Evolutionary conservation across 352 stramenopile species (phyloP).

Genomic region (Pythium sukuiense): DNA sequence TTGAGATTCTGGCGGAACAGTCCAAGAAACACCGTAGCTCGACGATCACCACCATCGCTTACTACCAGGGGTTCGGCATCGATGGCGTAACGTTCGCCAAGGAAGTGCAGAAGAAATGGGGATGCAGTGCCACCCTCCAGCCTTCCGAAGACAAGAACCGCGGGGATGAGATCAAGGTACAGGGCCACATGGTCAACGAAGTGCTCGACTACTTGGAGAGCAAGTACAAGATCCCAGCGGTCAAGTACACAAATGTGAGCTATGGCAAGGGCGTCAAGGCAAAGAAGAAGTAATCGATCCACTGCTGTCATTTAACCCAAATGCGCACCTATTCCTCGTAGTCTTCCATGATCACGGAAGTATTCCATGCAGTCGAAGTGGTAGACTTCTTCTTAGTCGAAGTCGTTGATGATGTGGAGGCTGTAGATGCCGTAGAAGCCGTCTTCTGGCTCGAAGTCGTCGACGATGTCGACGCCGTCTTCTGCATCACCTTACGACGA

Average conservation of each 20-base stretch:
- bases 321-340: not conserved
- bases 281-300: slow-evolving; percentile 57
- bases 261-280: slow-evolving; percentile 82
- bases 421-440: not conserved
- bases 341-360: slow-evolving; percentile 5
- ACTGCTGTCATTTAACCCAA: slow-evolving; percentile 19
- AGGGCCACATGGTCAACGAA: slow-evolving; percentile 82
- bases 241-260: slow-evolving; percentile 65
- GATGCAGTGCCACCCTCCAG: slow-evolving; percentile 62
- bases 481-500: slow-evolving; percentile 20
- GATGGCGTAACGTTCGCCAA: slow-evolving; percentile 68
- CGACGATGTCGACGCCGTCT: slow-evolving; percentile 4
- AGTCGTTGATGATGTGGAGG: not conserved
- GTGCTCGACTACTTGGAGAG: slow-evolving; percentile 61
- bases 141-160: slow-evolving; percentile 59
- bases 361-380: not conserved
- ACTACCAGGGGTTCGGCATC: slow-evolving; percentile 82
- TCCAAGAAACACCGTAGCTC: slow-evolving; percentile 76
- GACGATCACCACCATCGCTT: slow-evolving; percentile 65
- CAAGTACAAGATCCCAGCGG: slow-evolving; percentile 64
- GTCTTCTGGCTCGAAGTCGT: slow-evolving; percentile 19
- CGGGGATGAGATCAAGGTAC: slow-evolving; percentile 72
- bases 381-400: slow-evolving; percentile 17
- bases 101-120: slow-evolving; percentile 84
- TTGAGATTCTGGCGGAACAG: slow-evolving; percentile 65